These are phyloP conservation scores for Torulaspora delbrueckii DNA, from an alignment of 805 yeast species.

Conservation along the genomic window DNA sequence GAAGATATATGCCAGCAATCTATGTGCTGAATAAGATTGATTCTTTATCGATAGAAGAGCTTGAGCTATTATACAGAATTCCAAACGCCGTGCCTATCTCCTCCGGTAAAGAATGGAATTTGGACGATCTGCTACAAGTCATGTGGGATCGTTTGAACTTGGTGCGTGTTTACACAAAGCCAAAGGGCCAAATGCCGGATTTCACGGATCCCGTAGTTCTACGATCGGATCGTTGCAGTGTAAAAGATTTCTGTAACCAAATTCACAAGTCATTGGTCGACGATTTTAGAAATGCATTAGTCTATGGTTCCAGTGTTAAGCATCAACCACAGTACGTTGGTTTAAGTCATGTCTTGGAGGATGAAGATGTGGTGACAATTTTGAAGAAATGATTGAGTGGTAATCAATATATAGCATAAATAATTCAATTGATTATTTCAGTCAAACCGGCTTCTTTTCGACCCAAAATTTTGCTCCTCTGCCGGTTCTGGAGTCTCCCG, in stretches of 20 bases:
- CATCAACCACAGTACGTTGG: conserved; percentile 98
- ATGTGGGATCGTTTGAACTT: conserved; percentile 93
- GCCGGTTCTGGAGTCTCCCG: conserved; percentile 3
- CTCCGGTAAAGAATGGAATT: conserved; percentile 93
- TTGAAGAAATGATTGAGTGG: conserved; percentile 52
- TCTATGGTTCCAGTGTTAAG: conserved; percentile 89
- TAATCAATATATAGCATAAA: conserved; percentile 1
- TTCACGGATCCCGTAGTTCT: conserved; percentile 92
- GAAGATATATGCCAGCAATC: conserved; percentile 92
- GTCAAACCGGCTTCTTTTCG: conserved; percentile 7
- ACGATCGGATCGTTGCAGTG: conserved; percentile 73
- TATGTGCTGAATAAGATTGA: conserved; percentile 95
- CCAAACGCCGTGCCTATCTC: conserved; percentile 98
- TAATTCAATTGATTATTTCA: background rate
- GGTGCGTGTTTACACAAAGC: conserved; percentile 95
- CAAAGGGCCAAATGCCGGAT: conserved; percentile 92
- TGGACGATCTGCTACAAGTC: conserved; percentile 86
- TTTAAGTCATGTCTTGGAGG: conserved; percentile 72
- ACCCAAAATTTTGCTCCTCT: background rate
- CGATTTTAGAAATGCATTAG: conserved; percentile 89
- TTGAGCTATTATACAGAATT: conserved; percentile 82
- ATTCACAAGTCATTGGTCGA: conserved; percentile 93
- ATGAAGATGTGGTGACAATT: conserved; percentile 96
- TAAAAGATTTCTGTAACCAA: conserved; percentile 93
- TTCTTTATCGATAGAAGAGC: conserved; percentile 87